phyloP scores from a whole-genome alignment of 441 rosid species.

The Jatropha multifida region DNA sequence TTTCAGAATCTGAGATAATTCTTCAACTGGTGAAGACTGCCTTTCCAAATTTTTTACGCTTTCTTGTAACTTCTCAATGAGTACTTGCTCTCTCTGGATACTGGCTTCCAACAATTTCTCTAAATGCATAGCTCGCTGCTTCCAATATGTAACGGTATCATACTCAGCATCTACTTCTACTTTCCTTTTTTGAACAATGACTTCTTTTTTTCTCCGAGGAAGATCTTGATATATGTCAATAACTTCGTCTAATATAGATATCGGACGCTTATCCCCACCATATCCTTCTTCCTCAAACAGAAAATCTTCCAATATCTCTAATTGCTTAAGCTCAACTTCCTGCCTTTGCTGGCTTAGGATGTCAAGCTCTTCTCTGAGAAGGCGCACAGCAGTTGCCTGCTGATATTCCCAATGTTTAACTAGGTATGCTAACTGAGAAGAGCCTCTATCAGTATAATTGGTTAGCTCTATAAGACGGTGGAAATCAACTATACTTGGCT shows the following conservation, averaged over 20 bases:
- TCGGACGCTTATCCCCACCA: constrained; percentile 54
- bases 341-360: constrained; percentile 69
- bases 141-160: constrained; percentile 58
- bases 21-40: constrained; percentile 83
- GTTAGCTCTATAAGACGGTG: constrained; percentile 62
- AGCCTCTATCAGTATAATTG: constrained; percentile 62
- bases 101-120: constrained; percentile 39
- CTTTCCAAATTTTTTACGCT: constrained; percentile 68
- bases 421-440: constrained; percentile 80
- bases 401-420: constrained; percentile 85
- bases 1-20: constrained; percentile 73
- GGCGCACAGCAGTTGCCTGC: constrained; percentile 75
- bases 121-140: no score
- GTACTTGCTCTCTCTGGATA: constrained; percentile 64
- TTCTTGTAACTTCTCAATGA: constrained; percentile 72
- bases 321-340: constrained; percentile 79
- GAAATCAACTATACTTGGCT: constrained; percentile 63
- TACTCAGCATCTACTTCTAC: constrained; percentile 72
- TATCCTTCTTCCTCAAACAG: constrained; percentile 62
- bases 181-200: constrained; percentile 45
- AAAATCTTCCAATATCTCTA: constrained; percentile 84
- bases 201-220: constrained; percentile 47
- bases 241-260: constrained; percentile 58
- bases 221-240: constrained; percentile 47
- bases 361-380: constrained; percentile 81